Percentiles rank a stretch among this genome's conserved stretches.
These are phyloP conservation scores for Malassezia dermatis DNA, from an alignment of 1,284 basidiomycete genomes.

Conservation along the genomic window DNA sequence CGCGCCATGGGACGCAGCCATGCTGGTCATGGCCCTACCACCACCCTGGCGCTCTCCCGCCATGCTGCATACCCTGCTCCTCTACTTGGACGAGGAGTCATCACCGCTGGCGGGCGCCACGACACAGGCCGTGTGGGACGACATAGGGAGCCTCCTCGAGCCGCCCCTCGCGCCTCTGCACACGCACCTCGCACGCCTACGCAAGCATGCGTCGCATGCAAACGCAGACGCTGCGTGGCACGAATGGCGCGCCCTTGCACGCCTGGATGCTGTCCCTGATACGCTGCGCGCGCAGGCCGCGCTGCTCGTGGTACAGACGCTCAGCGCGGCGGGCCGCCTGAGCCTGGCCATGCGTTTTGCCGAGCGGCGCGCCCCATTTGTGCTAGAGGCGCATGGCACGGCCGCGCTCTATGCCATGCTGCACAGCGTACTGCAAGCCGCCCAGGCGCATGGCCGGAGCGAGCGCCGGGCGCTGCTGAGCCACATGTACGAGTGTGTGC, in stretches of 20 bases:
- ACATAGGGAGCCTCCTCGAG: not conserved
- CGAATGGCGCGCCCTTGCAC: not conserved
- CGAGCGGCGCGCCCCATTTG: not conserved
- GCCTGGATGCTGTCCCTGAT: not conserved
- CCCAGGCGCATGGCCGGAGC: not conserved
- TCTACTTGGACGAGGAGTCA: slow-evolving; percentile 15
- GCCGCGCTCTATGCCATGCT: slow-evolving; percentile 5
- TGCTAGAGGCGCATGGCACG: not conserved
- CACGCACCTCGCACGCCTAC: slow-evolving; percentile 10
- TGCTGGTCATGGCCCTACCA: slow-evolving; percentile 19
- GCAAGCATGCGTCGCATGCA: not conserved
- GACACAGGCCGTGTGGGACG: not conserved
- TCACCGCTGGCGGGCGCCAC: not conserved
- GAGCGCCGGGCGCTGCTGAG: not conserved
- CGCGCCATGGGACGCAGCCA: slow-evolving; percentile 13
- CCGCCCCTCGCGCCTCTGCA: slow-evolving; percentile 8
- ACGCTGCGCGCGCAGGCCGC: not conserved
- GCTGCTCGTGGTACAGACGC: not conserved
- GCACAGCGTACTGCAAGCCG: not conserved
- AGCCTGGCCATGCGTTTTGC: slow-evolving; percentile 8
- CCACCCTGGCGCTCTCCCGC: slow-evolving; percentile 9
- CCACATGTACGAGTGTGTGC: slow-evolving; percentile 3
- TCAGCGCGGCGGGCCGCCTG: not conserved
- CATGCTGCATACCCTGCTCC: slow-evolving; percentile 27
- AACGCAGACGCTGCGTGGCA: not conserved